Percentiles rank a stretch among this genome's conserved stretches.
These are phyloP conservation scores for Yarrowia phangngaensis DNA, from an alignment of 805 yeast species.

Conservation along the genomic window DNA sequence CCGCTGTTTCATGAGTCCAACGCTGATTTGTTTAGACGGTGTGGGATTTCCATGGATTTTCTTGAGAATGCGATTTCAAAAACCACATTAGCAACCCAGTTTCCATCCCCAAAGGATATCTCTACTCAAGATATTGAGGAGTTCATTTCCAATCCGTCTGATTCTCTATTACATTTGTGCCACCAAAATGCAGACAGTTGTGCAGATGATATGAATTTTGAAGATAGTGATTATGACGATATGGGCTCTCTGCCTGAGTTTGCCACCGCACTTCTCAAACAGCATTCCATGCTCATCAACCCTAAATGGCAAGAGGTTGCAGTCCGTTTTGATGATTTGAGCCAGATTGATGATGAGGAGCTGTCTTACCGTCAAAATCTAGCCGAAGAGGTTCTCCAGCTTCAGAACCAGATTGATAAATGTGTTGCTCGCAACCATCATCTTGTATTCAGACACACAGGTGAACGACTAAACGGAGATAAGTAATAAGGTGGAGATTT, in stretches of 20 bases:
- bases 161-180: slow-evolving; percentile 4
- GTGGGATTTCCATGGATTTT: slow-evolving; percentile 1
- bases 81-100: background rate
- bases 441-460: slow-evolving; percentile 14
- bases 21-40: slow-evolving; percentile 1
- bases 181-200: slow-evolving; percentile 9
- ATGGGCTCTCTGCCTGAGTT: slow-evolving; percentile 12
- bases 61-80: slow-evolving; percentile 1
- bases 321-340: slow-evolving; percentile 12
- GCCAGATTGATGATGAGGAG: slow-evolving; percentile 18
- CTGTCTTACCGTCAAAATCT: slow-evolving; percentile 18
- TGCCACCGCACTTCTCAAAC: background rate
- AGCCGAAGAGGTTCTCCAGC: slow-evolving; percentile 13
- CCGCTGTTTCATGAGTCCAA: slow-evolving; percentile 4
- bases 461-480: slow-evolving; percentile 3
- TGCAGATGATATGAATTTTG: slow-evolving; percentile 6
- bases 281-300: slow-evolving; percentile 7
- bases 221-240: slow-evolving; percentile 4
- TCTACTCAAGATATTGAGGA: slow-evolving; percentile 1
- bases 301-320: slow-evolving; percentile 19
- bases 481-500: too few species aligned
- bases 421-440: slow-evolving; percentile 12
- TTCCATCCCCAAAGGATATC: background rate
- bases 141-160: slow-evolving; percentile 11
- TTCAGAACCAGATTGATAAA: slow-evolving; percentile 11